Percentiles rank a stretch among this genome's conserved stretches.
These are phyloP conservation scores for Neoboletus brunneissimus DNA, from an alignment of 768 basidiomycete genomes.

Conservation along the genomic window DNA sequence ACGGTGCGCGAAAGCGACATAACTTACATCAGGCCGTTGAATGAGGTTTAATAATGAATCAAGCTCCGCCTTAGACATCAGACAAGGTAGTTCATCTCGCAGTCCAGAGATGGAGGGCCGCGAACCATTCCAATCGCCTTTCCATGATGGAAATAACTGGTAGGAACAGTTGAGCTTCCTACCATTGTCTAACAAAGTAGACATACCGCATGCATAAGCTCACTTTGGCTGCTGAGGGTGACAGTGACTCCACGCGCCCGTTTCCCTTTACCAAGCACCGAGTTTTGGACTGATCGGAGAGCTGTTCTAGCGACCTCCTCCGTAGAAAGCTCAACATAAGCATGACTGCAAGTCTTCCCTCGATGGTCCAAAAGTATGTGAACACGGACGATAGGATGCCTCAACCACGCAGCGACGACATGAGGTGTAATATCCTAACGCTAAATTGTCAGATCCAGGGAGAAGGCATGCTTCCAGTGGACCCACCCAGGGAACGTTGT, in stretches of 20 bases:
- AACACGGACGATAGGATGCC: constrained; percentile 59
- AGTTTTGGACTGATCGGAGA: constrained; percentile 49
- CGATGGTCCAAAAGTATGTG: constrained; percentile 79
- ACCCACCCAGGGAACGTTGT: constrained; percentile 86
- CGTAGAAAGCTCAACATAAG: constrained; percentile 70
- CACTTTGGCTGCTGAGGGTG: constrained; percentile 75
- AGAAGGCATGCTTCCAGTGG: neutral
- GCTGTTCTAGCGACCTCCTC: constrained; percentile 63
- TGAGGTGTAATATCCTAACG: constrained; percentile 79
- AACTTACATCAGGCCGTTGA: constrained; percentile 69
- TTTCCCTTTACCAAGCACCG: constrained; percentile 72
- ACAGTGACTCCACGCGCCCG: constrained; percentile 82
- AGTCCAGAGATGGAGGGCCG: constrained; percentile 67
- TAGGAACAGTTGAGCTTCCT: constrained; percentile 1
- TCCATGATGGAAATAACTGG: constrained; percentile 80
- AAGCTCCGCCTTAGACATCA: constrained; percentile 68
- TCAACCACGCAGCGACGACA: constrained; percentile 65
- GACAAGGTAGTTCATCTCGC: constrained; percentile 53
- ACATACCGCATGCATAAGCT: constrained; percentile 73
- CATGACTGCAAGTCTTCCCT: constrained; percentile 83
- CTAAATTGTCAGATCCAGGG: constrained; percentile 5
- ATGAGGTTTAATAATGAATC: constrained; percentile 66
- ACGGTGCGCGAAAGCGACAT: neutral
- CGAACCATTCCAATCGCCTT: constrained; percentile 67
- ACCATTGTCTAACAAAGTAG: neutral